Evolutionary conservation across 1,284 basidiomycete species (phyloP).

Genomic region (Trichosporon coremiiforme): DNA sequence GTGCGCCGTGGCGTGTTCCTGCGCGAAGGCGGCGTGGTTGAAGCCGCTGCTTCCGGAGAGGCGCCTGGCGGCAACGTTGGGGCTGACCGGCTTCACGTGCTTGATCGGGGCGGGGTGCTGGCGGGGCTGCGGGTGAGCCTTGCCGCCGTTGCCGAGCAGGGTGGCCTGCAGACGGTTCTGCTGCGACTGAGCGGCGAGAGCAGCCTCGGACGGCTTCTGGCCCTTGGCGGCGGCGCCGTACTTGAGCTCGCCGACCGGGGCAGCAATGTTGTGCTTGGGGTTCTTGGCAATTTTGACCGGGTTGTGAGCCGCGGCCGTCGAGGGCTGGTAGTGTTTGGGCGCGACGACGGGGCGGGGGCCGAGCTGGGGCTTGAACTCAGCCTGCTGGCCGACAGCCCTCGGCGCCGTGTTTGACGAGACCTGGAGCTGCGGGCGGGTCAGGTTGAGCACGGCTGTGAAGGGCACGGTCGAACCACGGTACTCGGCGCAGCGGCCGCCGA

Average conservation of each 20-base stretch:
- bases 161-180: conserved; percentile 42
- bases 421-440: conserved; percentile 77
- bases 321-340: conserved; percentile 66
- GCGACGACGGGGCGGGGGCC: conserved; percentile 68
- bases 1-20: conserved; percentile 9
- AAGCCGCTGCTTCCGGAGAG: neutral
- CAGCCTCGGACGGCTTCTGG: conserved; percentile 31
- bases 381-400: conserved; percentile 46
- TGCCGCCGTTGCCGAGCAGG: conserved; percentile 31
- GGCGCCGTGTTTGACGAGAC: conserved; percentile 60
- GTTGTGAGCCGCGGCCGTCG: conserved; percentile 44
- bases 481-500: conserved; percentile 85
- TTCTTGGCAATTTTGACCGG: conserved; percentile 66
- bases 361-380: conserved; percentile 67
- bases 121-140: conserved; percentile 24
- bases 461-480: conserved; percentile 85
- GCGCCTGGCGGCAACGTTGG: conserved; percentile 11
- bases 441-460: conserved; percentile 80
- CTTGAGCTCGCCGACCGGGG: conserved; percentile 33
- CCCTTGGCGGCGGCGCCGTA: conserved; percentile 54
- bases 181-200: conserved; percentile 32
- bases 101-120: conserved; percentile 29
- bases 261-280: conserved; percentile 46
- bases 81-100: conserved; percentile 28
- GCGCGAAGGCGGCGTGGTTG: conserved; percentile 19